Evolutionary conservation across 108 stramenopile species (phyloP), one percentile per base, ranked within the genome.

Genomic region (Epithemia pelagica): DNA sequence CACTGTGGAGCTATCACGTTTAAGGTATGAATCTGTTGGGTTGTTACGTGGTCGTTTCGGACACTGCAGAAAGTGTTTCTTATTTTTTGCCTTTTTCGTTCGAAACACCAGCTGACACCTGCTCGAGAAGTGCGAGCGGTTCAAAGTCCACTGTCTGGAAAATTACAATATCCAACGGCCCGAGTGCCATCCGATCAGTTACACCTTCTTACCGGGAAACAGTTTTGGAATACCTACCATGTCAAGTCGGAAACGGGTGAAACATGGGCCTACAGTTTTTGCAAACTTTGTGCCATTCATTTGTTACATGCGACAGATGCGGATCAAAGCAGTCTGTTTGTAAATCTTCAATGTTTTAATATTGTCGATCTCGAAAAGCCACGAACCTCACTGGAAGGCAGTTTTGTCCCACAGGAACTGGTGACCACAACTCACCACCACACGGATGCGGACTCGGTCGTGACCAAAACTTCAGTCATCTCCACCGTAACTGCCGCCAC

Each of bases 281-380:
- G 90, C 64, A 67, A 65, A 0, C 80, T 74, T 52, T 91, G 90
- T 71, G 90, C 86, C 19, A 85, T 84, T 21, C 86, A 91, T 54
- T 66, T 91, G 61, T 59, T 91, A 20, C 80, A 75, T 58, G 90
- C 90, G 26, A 81, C 86, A 24, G 67, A 75, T 64, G 70, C 73
- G 52, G 54, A 55, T 25, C 69, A 80, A 28, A 72, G 69, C 10
- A 61, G 62, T 30, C 61, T 91, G 62, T 71, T 75, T 46, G 78
- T 91, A 52, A 91, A 91, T 71, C 79, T 82, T 21, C 68, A 85
- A 59, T 91, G 85, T 62, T 67, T 91, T 20, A 69, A 82, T 31
- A 53, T 37, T 19, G n/a, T n/a, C n/a, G 70, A 68, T 24, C 62
- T 37, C 30, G 72, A 62, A 26, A 60, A 37, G 56, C 22, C 8